Evolutionary conservation across 257 asterid species (phyloP).

Genomic region (Striga asiatica): DNA sequence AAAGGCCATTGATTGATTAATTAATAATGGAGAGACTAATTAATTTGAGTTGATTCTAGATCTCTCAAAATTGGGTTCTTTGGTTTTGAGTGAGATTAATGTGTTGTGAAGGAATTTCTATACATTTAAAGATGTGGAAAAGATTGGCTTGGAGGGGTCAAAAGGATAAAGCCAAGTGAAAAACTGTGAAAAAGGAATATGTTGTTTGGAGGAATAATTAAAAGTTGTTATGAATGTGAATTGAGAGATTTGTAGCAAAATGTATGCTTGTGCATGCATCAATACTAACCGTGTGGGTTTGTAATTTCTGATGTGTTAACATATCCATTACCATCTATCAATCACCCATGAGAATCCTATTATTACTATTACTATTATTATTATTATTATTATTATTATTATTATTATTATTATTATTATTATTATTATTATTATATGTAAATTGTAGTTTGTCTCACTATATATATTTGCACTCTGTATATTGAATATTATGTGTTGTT

Average conservation of each 20-base stretch:
- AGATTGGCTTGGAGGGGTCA: constrained; percentile 15
- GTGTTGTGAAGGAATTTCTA: not conserved
- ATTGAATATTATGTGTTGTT: no score
- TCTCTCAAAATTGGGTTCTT: no score
- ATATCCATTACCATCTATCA: not conserved
- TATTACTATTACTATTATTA: no score
- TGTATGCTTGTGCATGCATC: constrained; percentile 9
- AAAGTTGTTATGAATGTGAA: not conserved
- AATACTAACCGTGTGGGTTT: constrained; percentile 30
- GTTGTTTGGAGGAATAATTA: constrained; percentile 16
- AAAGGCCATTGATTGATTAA: no score
- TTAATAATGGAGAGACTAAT: constrained; percentile 11
- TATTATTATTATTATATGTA: no score
- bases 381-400: not conserved
- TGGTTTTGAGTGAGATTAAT: not conserved
- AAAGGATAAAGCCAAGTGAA: not conserved
- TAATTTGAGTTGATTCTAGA: not conserved
- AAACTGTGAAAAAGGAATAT: not conserved
- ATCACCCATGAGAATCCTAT: no score
- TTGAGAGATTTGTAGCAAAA: constrained; percentile 16
- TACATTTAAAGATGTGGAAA: constrained; percentile 20
- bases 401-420: not conserved
- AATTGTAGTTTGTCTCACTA: no score
- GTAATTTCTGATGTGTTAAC: constrained; percentile 13
- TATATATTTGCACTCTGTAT: no score